A percentile compares a stretch with the other conserved stretches of the same genome.
These are phyloP conservation scores for Neonectria ditissima DNA, from an alignment of 2,329 filamentous ascomycete genomes.

Conservation along the genomic window DNA sequence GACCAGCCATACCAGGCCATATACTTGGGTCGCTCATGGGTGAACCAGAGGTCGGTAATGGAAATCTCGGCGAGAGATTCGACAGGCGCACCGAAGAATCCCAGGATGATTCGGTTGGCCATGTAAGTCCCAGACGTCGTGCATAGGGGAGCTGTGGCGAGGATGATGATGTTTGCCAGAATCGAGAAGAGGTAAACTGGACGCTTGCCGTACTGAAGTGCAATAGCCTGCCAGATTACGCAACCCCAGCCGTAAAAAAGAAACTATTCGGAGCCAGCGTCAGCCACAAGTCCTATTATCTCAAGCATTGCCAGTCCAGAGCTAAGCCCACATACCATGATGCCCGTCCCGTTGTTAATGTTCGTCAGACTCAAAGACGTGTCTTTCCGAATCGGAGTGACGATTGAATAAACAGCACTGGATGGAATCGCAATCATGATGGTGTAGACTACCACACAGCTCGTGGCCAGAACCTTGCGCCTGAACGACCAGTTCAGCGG, in stretches of 20 bases:
- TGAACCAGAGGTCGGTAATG: slow-evolving; percentile 45
- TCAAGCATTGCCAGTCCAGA: neutral
- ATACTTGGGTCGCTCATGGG: slow-evolving; percentile 46
- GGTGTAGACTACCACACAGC: slow-evolving; percentile 42
- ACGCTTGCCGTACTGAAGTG: slow-evolving; percentile 48
- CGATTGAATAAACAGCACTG: slow-evolving; percentile 47
- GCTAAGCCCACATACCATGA: slow-evolving; percentile 33
- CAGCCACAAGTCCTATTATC: neutral
- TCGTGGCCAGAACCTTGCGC: slow-evolving; percentile 38
- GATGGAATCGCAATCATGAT: slow-evolving; percentile 37
- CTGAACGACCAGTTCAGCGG: slow-evolving; percentile 42
- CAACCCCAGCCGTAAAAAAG: slow-evolving; percentile 51
- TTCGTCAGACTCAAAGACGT: slow-evolving; percentile 40
- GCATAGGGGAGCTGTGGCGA: slow-evolving; percentile 44
- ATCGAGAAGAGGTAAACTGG: slow-evolving; percentile 47
- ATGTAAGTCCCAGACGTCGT: slow-evolving; percentile 40
- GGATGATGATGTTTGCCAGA: slow-evolving; percentile 41
- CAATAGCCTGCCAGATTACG: slow-evolving; percentile 49
- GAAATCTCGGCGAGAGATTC: slow-evolving; percentile 48
- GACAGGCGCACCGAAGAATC: slow-evolving; percentile 45
- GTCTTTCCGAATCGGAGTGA: slow-evolving; percentile 43
- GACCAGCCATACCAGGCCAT: slow-evolving; percentile 46
- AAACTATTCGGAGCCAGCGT: slow-evolving; percentile 32
- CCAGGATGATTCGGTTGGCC: slow-evolving; percentile 45
- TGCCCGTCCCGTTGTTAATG: slow-evolving; percentile 49